These are phyloP conservation scores for Eutrema salsugineum DNA, from an alignment of 441 rosid species.

Conservation along the genomic window DNA sequence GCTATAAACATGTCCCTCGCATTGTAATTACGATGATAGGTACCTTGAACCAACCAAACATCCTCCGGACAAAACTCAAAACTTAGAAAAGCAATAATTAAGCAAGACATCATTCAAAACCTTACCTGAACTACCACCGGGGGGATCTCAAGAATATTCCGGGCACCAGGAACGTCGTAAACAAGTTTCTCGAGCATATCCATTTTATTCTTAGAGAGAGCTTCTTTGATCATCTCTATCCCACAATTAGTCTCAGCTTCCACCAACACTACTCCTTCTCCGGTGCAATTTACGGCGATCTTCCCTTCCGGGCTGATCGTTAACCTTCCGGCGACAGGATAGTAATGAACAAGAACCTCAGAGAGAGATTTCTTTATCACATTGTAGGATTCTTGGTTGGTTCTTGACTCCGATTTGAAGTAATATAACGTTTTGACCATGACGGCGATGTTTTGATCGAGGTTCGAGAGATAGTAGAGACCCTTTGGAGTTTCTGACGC, in stretches of 20 bases:
- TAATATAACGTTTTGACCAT: constrained; percentile 61
- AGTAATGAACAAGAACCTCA: constrained; percentile 61
- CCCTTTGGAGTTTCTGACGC: constrained; percentile 58
- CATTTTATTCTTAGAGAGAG: constrained; percentile 53
- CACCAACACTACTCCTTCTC: constrained; percentile 75
- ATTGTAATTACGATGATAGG: neutral
- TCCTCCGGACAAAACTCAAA: neutral
- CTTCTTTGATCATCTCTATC: constrained; percentile 45
- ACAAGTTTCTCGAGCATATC: constrained; percentile 63
- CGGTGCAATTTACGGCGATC: constrained; percentile 64
- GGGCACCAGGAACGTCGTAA: constrained; percentile 57
- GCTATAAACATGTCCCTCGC: neutral
- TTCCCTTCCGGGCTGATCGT: constrained; percentile 65
- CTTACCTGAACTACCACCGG: constrained; percentile 65
- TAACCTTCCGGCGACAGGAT: constrained; percentile 70
- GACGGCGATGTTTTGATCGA: constrained; percentile 75
- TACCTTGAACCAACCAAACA: neutral
- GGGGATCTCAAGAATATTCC: constrained; percentile 66
- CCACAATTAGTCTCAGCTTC: constrained; percentile 66
- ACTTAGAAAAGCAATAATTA: neutral
- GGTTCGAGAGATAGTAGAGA: constrained; percentile 62
- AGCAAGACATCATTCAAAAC: neutral
- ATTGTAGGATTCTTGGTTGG: constrained; percentile 56
- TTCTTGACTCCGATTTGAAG: constrained; percentile 53
- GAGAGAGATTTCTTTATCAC: constrained; percentile 55